phyloP scores from a whole-genome alignment of 306 rosid species.

The Cyclanthera cordifolia region DNA sequence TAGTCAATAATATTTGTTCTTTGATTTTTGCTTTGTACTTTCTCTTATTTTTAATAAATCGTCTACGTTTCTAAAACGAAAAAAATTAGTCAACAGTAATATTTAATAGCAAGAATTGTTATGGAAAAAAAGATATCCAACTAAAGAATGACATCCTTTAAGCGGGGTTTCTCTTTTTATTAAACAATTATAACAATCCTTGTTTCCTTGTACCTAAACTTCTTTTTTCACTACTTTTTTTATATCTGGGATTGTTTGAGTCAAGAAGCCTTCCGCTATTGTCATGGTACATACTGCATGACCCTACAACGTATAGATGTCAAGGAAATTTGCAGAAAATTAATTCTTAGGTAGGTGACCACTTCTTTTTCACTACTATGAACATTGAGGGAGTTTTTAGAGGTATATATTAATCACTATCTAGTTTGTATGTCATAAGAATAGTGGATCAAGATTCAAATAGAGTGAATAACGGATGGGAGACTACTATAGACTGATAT shows the following conservation, averaged over 20 bases:
- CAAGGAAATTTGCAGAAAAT: no score
- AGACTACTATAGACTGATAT: not conserved
- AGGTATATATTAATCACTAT: not conserved
- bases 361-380: no score
- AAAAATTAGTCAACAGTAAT: not conserved
- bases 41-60: no score
- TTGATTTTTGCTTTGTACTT: no score
- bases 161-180: not conserved
- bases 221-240: no score
- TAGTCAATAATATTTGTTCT: no score
- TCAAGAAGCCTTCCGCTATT: no score
- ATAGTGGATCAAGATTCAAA: not conserved
- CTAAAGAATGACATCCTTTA: not conserved
- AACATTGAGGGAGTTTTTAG: not conserved
- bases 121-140: not conserved
- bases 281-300: no score
- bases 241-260: no score
- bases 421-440: not conserved
- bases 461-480: not conserved
- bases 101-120: not conserved
- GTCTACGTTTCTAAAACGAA: no score
- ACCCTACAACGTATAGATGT: no score
- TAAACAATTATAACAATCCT: not conserved
- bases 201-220: not conserved
- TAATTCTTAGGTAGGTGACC: no score